Evolutionary conservation across 768 basidiomycete genomes (phyloP).

Genomic region (Fistulinella prunicolor): DNA sequence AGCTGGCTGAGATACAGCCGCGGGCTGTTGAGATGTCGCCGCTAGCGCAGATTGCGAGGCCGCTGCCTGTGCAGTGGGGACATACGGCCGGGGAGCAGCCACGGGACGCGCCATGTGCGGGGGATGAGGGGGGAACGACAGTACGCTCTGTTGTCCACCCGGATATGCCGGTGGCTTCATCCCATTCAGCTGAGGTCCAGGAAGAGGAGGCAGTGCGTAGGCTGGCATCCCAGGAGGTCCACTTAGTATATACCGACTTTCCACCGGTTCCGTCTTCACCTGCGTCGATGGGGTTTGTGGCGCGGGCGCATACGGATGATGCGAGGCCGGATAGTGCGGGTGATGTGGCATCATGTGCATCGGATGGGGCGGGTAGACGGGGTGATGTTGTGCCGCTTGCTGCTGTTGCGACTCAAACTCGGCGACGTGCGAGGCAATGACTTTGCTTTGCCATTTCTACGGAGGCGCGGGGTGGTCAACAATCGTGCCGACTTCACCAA

Average conservation of each 20-base stretch:
- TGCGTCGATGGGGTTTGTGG: slow-evolving; percentile 38
- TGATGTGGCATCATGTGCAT: slow-evolving; percentile 57
- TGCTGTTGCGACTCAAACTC: slow-evolving; percentile 73
- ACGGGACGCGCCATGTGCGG: slow-evolving; percentile 27
- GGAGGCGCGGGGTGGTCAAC: slow-evolving; percentile 1
- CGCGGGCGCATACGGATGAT: slow-evolving; percentile 49
- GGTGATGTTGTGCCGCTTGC: slow-evolving; percentile 46
- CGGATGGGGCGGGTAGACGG: slow-evolving; percentile 57
- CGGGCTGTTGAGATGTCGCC: slow-evolving; percentile 13
- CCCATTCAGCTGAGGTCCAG: slow-evolving; percentile 62
- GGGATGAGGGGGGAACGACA: slow-evolving; percentile 48
- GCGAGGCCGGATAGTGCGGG: slow-evolving; percentile 51
- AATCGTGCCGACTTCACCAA: no score
- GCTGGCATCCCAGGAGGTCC: slow-evolving; percentile 38
- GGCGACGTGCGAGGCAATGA: slow-evolving; percentile 91
- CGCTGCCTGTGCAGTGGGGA: slow-evolving; percentile 19
- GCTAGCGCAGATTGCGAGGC: no score
- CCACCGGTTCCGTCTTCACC: slow-evolving; percentile 74
- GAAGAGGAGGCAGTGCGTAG: slow-evolving; percentile 58
- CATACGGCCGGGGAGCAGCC: slow-evolving; percentile 22
- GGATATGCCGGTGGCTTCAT: slow-evolving; percentile 50
- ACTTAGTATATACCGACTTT: slow-evolving; percentile 62
- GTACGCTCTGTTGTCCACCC: slow-evolving; percentile 56
- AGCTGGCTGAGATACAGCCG: slow-evolving; percentile 14
- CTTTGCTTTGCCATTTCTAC: slow-evolving; percentile 96